Conservation (phyloP, 495 filamentous ascomycete species). For the Neurospora hispaniola region DNA sequence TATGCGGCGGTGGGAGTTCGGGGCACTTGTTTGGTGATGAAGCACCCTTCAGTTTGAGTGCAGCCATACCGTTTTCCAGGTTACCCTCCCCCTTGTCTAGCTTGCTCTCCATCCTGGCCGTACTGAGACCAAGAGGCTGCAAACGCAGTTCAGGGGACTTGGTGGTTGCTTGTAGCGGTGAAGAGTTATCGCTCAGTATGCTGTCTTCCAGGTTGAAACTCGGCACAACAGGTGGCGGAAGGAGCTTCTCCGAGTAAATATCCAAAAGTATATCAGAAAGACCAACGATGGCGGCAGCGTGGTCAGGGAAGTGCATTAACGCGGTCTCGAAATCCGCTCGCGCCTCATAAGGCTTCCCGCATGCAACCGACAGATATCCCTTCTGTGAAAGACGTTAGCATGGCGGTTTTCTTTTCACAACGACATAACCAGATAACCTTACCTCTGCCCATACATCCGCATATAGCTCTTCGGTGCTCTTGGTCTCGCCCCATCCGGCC, state of each 20-base stretch:
- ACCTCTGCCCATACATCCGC: slow-evolving; percentile 71
- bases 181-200: neutral
- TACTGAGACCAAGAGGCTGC: slow-evolving; percentile 32
- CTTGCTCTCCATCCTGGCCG: neutral
- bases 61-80: neutral
- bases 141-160: slow-evolving; percentile 22
- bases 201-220: slow-evolving; percentile 13
- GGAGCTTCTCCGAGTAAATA: slow-evolving; percentile 58
- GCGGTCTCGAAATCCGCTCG: slow-evolving; percentile 69
- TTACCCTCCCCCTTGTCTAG: neutral
- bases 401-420: neutral
- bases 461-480: slow-evolving; percentile 68
- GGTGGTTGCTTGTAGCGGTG: slow-evolving; percentile 3
- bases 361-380: slow-evolving; percentile 55
- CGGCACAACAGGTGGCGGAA: slow-evolving; percentile 34
- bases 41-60: neutral
- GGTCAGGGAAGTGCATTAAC: slow-evolving; percentile 60
- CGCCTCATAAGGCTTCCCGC: slow-evolving; percentile 54
- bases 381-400: slow-evolving; percentile 40
- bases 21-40: slow-evolving; percentile 9
- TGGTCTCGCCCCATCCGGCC: slow-evolving; percentile 61
- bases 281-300: slow-evolving; percentile 69
- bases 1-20: slow-evolving; percentile 33
- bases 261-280: slow-evolving; percentile 79
- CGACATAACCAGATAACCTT: slow-evolving; percentile 14